These are phyloP conservation scores for Psilocybe cubensis DNA, from an alignment of 768 basidiomycete species.

Conservation along the genomic window DNA sequence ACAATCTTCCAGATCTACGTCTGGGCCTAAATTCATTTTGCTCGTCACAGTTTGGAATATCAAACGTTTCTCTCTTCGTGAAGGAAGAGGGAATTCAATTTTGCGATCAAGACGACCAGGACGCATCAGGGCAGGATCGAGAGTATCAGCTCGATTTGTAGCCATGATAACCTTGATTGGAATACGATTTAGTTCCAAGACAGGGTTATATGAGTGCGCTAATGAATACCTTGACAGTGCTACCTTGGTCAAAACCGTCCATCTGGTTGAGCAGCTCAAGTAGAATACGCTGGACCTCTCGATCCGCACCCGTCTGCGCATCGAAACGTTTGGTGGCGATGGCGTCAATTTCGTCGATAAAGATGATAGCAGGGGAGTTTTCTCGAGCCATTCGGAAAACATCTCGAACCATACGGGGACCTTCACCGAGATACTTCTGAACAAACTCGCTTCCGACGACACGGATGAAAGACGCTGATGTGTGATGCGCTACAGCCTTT, in stretches of 20 bases:
- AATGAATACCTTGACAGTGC: conserved; percentile 88
- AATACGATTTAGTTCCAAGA: background rate
- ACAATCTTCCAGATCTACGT: conserved; percentile 99
- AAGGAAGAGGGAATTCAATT: conserved; percentile 97
- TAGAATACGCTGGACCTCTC: conserved; percentile 98
- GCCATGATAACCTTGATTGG: conserved; percentile 93
- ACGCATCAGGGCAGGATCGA: conserved; percentile 96
- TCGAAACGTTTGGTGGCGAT: conserved; percentile 99
- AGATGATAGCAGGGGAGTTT: conserved; percentile 97
- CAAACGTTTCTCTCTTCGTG: conserved; percentile 91
- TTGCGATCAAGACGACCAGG: conserved; percentile 98
- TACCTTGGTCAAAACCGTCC: conserved; percentile 99
- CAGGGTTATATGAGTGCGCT: background rate
- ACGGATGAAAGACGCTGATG: conserved; percentile 96
- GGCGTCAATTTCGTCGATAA: conserved; percentile 98
- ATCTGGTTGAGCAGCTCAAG: conserved; percentile 98
- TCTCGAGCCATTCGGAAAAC: conserved; percentile 98
- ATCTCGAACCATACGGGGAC: conserved; percentile 99
- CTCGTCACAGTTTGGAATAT: conserved; percentile 97
- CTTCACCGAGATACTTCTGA: conserved; percentile 99
- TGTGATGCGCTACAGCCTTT: conserved; percentile 98
- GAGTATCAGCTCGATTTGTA: conserved; percentile 96
- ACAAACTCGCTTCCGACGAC: conserved; percentile 99
- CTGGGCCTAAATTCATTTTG: conserved; percentile 98
- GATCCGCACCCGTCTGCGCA: conserved; percentile 97